Evolutionary conservation across 805 yeast species (phyloP), one percentile per base, ranked within the genome.

Genomic region (Wickerhamiella parazyma): DNA sequence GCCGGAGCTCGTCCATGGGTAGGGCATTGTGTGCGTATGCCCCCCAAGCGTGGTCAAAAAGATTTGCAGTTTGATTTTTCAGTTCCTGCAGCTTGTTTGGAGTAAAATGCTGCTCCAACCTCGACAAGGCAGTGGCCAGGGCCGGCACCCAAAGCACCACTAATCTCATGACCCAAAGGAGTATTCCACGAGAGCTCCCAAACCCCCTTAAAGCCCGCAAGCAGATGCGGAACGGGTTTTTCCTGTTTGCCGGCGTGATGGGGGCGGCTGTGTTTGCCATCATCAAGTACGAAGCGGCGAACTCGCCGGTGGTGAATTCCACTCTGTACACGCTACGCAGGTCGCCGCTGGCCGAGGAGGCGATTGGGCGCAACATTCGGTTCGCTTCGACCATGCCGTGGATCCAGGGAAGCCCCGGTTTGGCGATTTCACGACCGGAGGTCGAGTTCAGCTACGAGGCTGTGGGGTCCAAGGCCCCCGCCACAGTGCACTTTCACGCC

Each of bases 281-380:
- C 54, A 79, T 89, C 72, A 87, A 91, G 67, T 87, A 89, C 63
- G 98, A 91, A 60, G 87, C 86, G 59, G 77, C 86, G 16, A 76
- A 81, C 36, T 83, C 95, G 11, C 96, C 97, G 1, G 73, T 89
- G 47, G 80, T 89, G 53, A 73, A 80, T 33, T 87, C 94, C 6
- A 80, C 95, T 3, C 66, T 91, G 59, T 86, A 84, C 61, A 80
- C 84, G 49, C 64, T 89, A 53, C 74, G 98, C 57, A 70, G 95
- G 56, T 79, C 89, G 1, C 68, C 71, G 8, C 49, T 63, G 36
- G 86, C 86, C 9, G 68, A 75, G 44, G 73, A 72, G 19, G 56
- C 64, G 2, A 64, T 89, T 38, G 97, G 97, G 16, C 73, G 72
- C 38, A 77, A 81, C 54, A 81, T 89, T 49, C 76, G 76, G 31